Percentiles rank a stretch among this genome's conserved stretches.
Evolutionary conservation across 495 filamentous ascomycete species (phyloP).

Genomic region (Aspergillus avenaceus): DNA sequence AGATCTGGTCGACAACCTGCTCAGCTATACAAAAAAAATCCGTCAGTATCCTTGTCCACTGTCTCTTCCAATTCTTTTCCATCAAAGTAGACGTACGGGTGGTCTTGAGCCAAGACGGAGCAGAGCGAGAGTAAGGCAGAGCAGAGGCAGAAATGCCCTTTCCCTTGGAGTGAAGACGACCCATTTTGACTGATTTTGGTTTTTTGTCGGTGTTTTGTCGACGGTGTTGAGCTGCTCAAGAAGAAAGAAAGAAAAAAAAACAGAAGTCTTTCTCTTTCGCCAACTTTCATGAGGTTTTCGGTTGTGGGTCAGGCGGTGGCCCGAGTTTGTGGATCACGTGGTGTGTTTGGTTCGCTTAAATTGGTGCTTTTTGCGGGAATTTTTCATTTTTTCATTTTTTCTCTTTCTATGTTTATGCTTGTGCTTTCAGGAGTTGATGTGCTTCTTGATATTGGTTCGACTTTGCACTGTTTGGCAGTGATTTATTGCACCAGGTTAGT

Average conservation of each 20-base stretch:
- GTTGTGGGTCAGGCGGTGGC: conserved; percentile 15
- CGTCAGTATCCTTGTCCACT: no score
- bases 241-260: conserved; percentile 17
- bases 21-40: no score
- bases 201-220: conserved; percentile 25
- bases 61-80: no score
- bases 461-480: not conserved
- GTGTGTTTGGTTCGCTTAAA: conserved; percentile 6
- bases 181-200: conserved; percentile 63
- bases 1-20: conserved; percentile 96
- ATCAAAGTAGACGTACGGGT: conserved; percentile 62
- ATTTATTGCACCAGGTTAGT: conserved; percentile 26
- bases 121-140: conserved; percentile 90
- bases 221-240: conserved; percentile 32
- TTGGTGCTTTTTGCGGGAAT: conserved; percentile 1
- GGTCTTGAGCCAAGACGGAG: conserved; percentile 90
- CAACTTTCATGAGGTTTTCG: no score
- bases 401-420: no score
- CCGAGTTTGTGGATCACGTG: conserved; percentile 22
- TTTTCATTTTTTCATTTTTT: not conserved
- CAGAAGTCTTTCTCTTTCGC: no score
- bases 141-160: conserved; percentile 96
- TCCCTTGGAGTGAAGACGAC: conserved; percentile 98
- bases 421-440: no score
- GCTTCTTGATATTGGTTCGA: no score